Percentiles rank a stretch among this genome's conserved stretches.
phyloP scores from a whole-genome alignment of 2,329 filamentous ascomycete species.

The Trematosphaeria pertusa region DNA sequence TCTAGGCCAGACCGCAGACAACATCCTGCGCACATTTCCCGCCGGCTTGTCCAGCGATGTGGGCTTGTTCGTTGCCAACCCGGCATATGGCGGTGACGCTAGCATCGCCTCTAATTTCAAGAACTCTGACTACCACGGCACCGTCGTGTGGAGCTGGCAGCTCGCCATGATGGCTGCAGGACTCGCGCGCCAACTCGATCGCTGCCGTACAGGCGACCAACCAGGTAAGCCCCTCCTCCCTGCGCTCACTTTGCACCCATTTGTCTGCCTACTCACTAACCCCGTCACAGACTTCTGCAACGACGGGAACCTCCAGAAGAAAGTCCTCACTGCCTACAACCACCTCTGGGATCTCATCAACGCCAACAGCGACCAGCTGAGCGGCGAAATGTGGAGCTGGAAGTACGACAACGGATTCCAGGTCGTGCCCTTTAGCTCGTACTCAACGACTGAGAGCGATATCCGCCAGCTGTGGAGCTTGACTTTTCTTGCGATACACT shows the following conservation, averaged over 20 bases:
- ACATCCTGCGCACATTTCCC: constrained; percentile 65
- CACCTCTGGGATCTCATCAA: constrained; percentile 68
- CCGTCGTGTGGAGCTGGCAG: constrained; percentile 71
- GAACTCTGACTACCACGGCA: constrained; percentile 67
- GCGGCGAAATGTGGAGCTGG: constrained; percentile 70
- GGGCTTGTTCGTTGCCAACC: constrained; percentile 67
- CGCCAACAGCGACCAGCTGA: constrained; percentile 59
- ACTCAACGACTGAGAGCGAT: constrained; percentile 61
- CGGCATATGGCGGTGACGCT: constrained; percentile 60
- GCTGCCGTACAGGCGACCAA: constrained; percentile 51
- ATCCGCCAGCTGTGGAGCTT: constrained; percentile 66
- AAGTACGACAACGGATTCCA: constrained; percentile 59
- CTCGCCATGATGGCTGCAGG: constrained; percentile 70
- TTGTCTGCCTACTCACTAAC: constrained; percentile 22
- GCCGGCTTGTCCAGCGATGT: constrained; percentile 64
- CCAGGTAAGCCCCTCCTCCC: background rate
- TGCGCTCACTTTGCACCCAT: no score
- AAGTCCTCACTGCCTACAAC: constrained; percentile 62
- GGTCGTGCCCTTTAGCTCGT: constrained; percentile 59
- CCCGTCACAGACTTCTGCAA: constrained; percentile 57
- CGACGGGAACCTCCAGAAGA: constrained; percentile 52
- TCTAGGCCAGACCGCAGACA: constrained; percentile 63
- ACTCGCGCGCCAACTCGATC: constrained; percentile 62
- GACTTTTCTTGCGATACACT: constrained; percentile 66
- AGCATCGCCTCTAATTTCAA: constrained; percentile 59